A percentile compares a stretch with the other conserved stretches of the same genome.
Conservation (phyloP, 495 filamentous ascomycete species). For the Penicillium egyptiacum region DNA sequence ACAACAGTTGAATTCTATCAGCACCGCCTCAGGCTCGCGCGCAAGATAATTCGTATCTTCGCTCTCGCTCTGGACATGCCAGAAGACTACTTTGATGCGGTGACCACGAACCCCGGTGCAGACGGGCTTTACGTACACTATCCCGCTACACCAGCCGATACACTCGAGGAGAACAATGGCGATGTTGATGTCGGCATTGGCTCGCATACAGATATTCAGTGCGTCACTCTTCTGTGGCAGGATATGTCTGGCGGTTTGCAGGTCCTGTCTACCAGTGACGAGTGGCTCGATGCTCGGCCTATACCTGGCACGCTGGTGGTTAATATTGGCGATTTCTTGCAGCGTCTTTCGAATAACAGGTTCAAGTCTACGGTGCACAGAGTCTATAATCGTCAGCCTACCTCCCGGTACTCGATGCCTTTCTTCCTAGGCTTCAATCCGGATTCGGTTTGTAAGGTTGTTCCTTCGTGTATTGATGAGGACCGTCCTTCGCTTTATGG, state of each 20-base stretch:
- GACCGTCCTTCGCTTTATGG: constrained; percentile 55
- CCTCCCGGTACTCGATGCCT: constrained; percentile 57
- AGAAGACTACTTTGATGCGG: constrained; percentile 52
- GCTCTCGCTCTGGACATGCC: constrained; percentile 49
- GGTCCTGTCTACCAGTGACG: constrained; percentile 48
- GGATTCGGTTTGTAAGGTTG: constrained; percentile 45
- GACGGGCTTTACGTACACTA: constrained; percentile 55
- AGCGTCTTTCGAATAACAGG: constrained; percentile 59
- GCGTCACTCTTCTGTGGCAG: constrained; percentile 59
- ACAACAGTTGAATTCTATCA: constrained; percentile 49
- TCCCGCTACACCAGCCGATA: constrained; percentile 38
- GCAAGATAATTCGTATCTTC: constrained; percentile 50
- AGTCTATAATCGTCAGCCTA: constrained; percentile 49
- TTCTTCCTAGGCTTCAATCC: constrained; percentile 58
- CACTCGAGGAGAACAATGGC: constrained; percentile 16
- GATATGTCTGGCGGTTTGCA: constrained; percentile 55
- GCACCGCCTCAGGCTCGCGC: constrained; percentile 45
- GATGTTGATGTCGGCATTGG: constrained; percentile 50
- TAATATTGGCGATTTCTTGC: constrained; percentile 66
- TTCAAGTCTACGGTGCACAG: constrained; percentile 62
- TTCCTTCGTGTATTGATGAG: constrained; percentile 54
- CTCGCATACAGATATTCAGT: constrained; percentile 59
- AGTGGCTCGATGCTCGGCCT: constrained; percentile 57
- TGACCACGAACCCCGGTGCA: constrained; percentile 51
- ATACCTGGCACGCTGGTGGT: constrained; percentile 60